Percentiles rank a stretch among this genome's conserved stretches.
phyloP scores from a whole-genome alignment of 2,329 filamentous ascomycete species.

The Scolecobasidium constrictum region DNA sequence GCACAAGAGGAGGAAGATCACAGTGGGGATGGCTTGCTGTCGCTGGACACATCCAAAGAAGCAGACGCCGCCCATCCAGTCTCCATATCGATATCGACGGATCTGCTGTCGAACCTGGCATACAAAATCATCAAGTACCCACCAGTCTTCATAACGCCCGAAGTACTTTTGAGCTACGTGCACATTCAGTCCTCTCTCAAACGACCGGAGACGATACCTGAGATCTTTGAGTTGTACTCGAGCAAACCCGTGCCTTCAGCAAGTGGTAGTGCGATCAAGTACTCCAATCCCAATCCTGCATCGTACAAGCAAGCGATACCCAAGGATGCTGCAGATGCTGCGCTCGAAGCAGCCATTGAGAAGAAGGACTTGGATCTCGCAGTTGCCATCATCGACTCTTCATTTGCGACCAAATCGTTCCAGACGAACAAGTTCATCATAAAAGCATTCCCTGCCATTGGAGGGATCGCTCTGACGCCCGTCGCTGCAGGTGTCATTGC shows the following conservation, averaged over 20 bases:
- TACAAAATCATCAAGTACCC: conserved; percentile 62
- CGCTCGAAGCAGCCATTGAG: conserved; percentile 69
- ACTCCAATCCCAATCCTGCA: conserved; percentile 54
- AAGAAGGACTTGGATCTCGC: conserved; percentile 68
- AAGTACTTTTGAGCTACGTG: conserved; percentile 64
- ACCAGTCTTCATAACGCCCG: conserved; percentile 68
- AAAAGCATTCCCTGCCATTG: conserved; percentile 49
- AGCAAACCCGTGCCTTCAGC: conserved; percentile 64
- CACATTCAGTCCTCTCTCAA: conserved; percentile 62
- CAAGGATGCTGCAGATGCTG: conserved; percentile 55
- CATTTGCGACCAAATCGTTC: conserved; percentile 57
- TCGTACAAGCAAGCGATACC: conserved; percentile 60
- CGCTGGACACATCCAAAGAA: conserved; percentile 21
- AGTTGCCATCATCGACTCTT: conserved; percentile 61
- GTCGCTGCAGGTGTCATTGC: conserved; percentile 61
- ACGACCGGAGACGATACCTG: conserved; percentile 65
- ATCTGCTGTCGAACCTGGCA: conserved; percentile 43
- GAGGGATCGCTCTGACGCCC: conserved; percentile 47
- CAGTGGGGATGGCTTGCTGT: conserved; percentile 29
- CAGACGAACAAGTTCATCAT: conserved; percentile 56
- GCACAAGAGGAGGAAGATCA: background rate
- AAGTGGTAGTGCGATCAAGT: conserved; percentile 48
- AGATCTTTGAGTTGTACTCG: conserved; percentile 72
- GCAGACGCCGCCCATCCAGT: background rate
- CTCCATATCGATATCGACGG: conserved; percentile 21